phyloP scores from a whole-genome alignment of 257 asterid genomes.

The Solanum virginianum region DNA sequence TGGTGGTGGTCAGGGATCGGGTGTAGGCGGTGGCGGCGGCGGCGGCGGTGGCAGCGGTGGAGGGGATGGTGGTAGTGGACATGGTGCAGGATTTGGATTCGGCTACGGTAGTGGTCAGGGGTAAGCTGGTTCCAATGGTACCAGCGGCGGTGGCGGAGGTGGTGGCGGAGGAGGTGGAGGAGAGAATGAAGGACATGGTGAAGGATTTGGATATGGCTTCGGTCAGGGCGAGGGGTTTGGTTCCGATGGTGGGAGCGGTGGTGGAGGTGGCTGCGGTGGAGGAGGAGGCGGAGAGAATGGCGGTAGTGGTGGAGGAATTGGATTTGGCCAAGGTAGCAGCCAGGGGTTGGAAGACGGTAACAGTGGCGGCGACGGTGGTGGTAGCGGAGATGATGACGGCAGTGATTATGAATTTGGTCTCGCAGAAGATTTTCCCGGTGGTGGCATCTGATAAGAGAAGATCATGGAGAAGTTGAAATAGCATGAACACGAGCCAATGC shows the following conservation, averaged over 20 bases:
- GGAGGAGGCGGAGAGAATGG: background rate
- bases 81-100: background rate
- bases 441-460: background rate
- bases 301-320: background rate
- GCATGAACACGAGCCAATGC: background rate
- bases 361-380: background rate
- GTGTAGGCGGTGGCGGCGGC: background rate
- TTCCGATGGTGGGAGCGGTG: background rate
- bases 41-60: background rate
- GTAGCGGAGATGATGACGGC: background rate
- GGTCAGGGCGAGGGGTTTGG: background rate
- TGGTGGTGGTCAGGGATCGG: slow-evolving; percentile 6
- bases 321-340: too few species aligned
- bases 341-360: too few species aligned
- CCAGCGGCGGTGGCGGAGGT: background rate
- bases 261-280: background rate
- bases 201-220: background rate
- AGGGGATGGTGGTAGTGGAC: background rate
- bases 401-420: slow-evolving; percentile 2
- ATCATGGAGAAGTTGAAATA: background rate
- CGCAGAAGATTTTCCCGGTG: slow-evolving; percentile 9
- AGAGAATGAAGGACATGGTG: background rate
- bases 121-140: background rate
- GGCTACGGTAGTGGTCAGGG: background rate
- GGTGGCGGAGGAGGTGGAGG: background rate